Evolutionary conservation across 352 stramenopile species (phyloP).

Genomic region (Pythium rishiriense): DNA sequence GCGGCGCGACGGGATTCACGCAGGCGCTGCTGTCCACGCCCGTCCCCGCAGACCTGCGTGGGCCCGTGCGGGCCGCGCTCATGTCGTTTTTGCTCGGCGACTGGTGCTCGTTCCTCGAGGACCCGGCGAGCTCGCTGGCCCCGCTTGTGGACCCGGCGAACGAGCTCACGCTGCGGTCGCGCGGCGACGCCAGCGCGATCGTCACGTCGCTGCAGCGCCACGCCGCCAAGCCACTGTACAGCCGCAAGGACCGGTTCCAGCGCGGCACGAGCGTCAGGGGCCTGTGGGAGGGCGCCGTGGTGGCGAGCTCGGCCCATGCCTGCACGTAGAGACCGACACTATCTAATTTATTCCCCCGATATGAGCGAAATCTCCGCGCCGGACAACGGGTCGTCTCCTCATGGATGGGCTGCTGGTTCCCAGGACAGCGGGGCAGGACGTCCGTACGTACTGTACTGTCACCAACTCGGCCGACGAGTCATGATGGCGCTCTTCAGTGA

Average conservation of each 20-base stretch:
- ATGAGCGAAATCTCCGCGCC: no score
- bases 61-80: conserved; percentile 8
- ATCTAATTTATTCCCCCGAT: conserved; percentile 12
- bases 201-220: conserved; percentile 12
- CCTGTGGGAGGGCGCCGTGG: conserved; percentile 5
- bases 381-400: not conserved
- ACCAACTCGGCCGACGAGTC: no score
- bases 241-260: conserved; percentile 25
- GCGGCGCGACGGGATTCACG: not conserved
- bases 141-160: conserved; percentile 20
- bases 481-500: no score
- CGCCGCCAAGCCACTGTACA: conserved; percentile 15
- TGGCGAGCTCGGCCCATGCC: not conserved
- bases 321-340: not conserved
- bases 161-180: conserved; percentile 15
- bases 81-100: conserved; percentile 29
- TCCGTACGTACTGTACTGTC: no score
- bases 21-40: conserved; percentile 6
- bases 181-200: conserved; percentile 4
- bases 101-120: conserved; percentile 18
- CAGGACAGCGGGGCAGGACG: no score
- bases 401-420: no score
- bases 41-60: conserved; percentile 2
- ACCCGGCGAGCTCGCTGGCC: conserved; percentile 3
- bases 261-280: conserved; percentile 14